Percentiles rank a stretch among this genome's conserved stretches.
Conservation (phyloP, 345 rosid genomes). For the Geranium rotundifolium region DNA sequence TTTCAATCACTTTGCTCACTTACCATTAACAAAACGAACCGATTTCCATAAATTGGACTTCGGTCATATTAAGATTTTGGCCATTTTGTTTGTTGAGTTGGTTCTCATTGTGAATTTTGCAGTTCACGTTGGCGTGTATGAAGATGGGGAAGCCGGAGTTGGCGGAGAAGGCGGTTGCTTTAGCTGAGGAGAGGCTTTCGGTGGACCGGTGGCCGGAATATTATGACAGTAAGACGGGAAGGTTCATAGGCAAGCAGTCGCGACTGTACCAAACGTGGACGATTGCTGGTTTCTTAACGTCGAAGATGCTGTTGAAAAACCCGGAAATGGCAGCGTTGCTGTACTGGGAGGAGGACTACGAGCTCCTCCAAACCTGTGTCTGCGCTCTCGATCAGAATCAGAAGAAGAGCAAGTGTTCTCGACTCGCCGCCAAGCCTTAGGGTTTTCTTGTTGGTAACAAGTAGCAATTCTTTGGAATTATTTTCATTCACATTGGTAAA, state of each 20-base stretch:
- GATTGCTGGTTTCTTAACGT: constrained; percentile 64
- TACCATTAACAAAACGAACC: no score
- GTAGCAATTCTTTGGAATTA: background rate
- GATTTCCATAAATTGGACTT: background rate
- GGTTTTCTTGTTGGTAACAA: no score
- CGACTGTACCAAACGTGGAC: constrained; percentile 80
- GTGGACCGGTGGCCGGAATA: constrained; percentile 84
- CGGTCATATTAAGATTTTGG: background rate
- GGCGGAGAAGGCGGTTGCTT: constrained; percentile 58
- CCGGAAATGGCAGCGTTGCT: constrained; percentile 72
- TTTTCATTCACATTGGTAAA: background rate
- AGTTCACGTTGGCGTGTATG: constrained; percentile 88
- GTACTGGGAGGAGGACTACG: constrained; percentile 86
- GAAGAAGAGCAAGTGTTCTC: constrained; percentile 60
- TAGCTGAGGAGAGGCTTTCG: constrained; percentile 62
- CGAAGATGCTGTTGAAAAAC: constrained; percentile 78
- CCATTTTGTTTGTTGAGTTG: background rate
- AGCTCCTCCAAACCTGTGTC: constrained; percentile 73
- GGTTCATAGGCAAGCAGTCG: constrained; percentile 76
- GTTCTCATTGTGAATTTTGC: constrained; percentile 8
- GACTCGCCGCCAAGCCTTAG: constrained; percentile 34
- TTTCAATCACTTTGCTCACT: no score
- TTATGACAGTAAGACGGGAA: constrained; percentile 67
- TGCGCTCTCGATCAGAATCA: constrained; percentile 29
- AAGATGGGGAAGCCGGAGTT: constrained; percentile 72